Conservation (phyloP, 768 basidiomycete species). For the Paxillus rubicundulus region DNA sequence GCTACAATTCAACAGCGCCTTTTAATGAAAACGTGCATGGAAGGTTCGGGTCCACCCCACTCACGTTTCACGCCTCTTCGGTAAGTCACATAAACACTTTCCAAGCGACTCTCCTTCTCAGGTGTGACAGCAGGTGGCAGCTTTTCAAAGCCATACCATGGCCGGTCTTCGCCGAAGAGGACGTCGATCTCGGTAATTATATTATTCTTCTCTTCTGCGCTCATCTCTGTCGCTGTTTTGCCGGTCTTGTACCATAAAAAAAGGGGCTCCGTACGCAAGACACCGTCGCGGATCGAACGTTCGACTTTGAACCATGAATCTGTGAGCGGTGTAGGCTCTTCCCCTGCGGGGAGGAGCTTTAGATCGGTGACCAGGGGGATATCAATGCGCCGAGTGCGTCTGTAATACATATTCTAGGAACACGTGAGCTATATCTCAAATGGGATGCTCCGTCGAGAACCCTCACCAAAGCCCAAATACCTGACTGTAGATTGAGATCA, state of each 20-base stretch:
- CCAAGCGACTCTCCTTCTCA: slow-evolving; percentile 37
- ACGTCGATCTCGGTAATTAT: slow-evolving; percentile 93
- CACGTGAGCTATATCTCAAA: slow-evolving; percentile 2
- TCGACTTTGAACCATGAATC: slow-evolving; percentile 64
- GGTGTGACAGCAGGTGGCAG: slow-evolving; percentile 58
- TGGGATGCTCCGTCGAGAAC: neutral
- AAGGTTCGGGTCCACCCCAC: slow-evolving; percentile 20
- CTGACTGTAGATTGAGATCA: slow-evolving; percentile 71
- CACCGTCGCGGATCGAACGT: slow-evolving; percentile 63
- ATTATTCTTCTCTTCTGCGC: slow-evolving; percentile 50
- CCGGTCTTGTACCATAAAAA: slow-evolving; percentile 79
- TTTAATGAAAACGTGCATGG: slow-evolving; percentile 2
- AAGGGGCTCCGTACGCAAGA: slow-evolving; percentile 52
- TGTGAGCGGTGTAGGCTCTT: slow-evolving; percentile 44
- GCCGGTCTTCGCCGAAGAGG: slow-evolving; percentile 76
- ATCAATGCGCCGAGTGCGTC: slow-evolving; percentile 80
- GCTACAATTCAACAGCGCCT: slow-evolving; percentile 34
- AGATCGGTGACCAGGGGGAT: slow-evolving; percentile 77
- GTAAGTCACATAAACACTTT: slow-evolving; percentile 63
- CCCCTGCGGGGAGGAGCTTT: slow-evolving; percentile 54
- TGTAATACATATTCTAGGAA: slow-evolving; percentile 68
- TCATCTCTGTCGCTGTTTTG: slow-evolving; percentile 62
- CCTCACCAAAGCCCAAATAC: slow-evolving; percentile 59
- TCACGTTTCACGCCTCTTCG: slow-evolving; percentile 73
- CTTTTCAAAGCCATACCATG: slow-evolving; percentile 86